Base-by-base conservation (phyloP, 169 alveolate species). In the Cryptosporidium canis region DNA sequence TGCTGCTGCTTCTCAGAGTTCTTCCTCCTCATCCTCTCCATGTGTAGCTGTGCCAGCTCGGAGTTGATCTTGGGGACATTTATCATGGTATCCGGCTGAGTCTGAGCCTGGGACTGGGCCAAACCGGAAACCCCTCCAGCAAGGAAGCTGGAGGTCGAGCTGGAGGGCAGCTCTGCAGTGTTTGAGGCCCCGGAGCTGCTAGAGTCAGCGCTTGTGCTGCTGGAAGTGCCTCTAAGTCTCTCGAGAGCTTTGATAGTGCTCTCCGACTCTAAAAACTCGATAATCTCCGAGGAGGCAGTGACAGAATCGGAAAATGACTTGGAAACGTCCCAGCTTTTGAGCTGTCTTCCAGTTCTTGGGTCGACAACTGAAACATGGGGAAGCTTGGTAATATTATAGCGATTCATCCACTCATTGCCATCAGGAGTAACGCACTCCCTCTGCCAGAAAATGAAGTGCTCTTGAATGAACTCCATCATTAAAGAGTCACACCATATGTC, bases 341-440 rank as follows among this genome's bases (percentile, higher is more conserved):
- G 77, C 16, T 77, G 87, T 58, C 87, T 77, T 11, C 87, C 87
- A 5, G 87, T 77, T 77, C 87, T 77, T 3, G 87, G 87, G 16
- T 77, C 87, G 16, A 77, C 21, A 14, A 77, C 87, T 27, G 87
- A 55, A 41, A 77, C 87, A 58, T 77, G 87, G 1, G 87, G 87
- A 11, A 77, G 64, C 11, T 77, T 55, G 37, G 87, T 16, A 29
- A 77, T 41, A 18, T 61, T 77, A 61, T 77, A 77, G 12, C 55
- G 6, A 61, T 44, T 77, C 35, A 55, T 5, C 72, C 71, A 77
- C 21, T 77, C 87, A 39, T 21, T 77, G 8, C 87, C 87, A 6
- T 77, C 77, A n/a, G 87, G 87, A 29, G 87, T 77, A 58, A 37
- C 61, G 24, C 66, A 56, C 35, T 65, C 45, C 45, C 87, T 77